These are phyloP conservation scores for Hypomontagnella submonticulosa DNA, from an alignment of 495 filamentous ascomycete genomes.

Conservation along the genomic window DNA sequence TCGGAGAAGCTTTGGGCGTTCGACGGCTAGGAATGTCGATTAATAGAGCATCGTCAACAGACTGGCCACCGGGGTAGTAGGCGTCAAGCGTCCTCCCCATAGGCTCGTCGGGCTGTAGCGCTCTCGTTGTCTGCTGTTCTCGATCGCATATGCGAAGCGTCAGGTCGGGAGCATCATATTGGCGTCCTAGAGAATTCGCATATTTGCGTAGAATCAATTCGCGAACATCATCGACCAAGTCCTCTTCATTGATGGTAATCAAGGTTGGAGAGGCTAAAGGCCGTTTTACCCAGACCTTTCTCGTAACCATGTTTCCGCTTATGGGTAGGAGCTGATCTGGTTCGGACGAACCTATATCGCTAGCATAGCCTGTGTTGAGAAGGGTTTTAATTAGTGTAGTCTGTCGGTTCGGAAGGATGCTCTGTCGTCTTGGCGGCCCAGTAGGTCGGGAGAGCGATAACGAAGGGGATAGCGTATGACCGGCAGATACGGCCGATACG, in stretches of 20 bases:
- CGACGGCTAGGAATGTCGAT: constrained; percentile 85
- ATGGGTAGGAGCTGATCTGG: constrained; percentile 53
- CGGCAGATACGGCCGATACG: constrained; percentile 10
- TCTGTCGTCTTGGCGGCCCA: constrained; percentile 55
- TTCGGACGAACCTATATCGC: constrained; percentile 48
- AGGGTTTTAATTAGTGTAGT: constrained; percentile 60
- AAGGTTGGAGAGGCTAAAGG: constrained; percentile 85
- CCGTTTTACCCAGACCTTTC: constrained; percentile 95
- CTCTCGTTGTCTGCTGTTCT: constrained; percentile 80
- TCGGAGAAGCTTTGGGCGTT: constrained; percentile 83
- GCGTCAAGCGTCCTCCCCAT: constrained; percentile 80
- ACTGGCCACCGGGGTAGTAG: constrained; percentile 90
- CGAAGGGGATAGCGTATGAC: constrained; percentile 34
- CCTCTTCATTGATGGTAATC: constrained; percentile 85
- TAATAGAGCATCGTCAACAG: constrained; percentile 87
- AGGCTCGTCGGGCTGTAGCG: constrained; percentile 87
- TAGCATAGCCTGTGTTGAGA: constrained; percentile 49
- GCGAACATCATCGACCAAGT: constrained; percentile 93
- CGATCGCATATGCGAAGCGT: constrained; percentile 87
- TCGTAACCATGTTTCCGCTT: constrained; percentile 67
- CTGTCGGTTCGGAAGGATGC: constrained; percentile 60
- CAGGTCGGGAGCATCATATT: constrained; percentile 90
- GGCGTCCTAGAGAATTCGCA: constrained; percentile 86
- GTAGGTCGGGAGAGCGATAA: constrained; percentile 41
- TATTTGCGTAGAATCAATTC: constrained; percentile 95